These are phyloP conservation scores for Forsythia viridissima DNA, from an alignment of 257 asterid genomes.

Conservation along the genomic window DNA sequence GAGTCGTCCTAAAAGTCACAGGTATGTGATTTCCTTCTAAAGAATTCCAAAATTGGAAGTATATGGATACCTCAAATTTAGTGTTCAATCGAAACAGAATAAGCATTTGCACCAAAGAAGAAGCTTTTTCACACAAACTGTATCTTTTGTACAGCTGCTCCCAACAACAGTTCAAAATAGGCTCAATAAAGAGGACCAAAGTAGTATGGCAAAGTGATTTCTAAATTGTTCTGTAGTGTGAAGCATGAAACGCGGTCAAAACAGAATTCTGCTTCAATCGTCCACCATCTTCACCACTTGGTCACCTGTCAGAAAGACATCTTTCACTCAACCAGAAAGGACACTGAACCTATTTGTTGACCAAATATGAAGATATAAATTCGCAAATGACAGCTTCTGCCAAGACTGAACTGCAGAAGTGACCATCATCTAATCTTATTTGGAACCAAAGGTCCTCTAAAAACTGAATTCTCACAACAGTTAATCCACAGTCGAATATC, in stretches of 20 bases:
- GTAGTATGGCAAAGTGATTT: neutral
- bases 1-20: neutral
- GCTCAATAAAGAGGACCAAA: neutral
- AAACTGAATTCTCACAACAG: conserved; percentile 5
- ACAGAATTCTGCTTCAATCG: neutral
- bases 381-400: conserved; percentile 15
- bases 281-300: conserved; percentile 10
- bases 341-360: neutral
- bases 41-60: neutral
- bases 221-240: conserved; percentile 7
- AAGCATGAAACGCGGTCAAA: neutral
- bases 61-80: conserved; percentile 9
- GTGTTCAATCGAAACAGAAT: neutral
- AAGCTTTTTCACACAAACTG: neutral
- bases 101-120: neutral
- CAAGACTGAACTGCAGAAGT: conserved; percentile 9
- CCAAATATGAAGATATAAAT: conserved; percentile 13
- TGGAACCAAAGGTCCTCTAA: conserved; percentile 14
- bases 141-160: neutral
- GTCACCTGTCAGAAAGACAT: conserved; percentile 10
- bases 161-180: conserved; percentile 6
- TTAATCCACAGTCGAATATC: neutral
- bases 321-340: conserved; percentile 12
- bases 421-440: conserved; percentile 21
- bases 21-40: neutral